phyloP scores from a whole-genome alignment of 768 basidiomycete species.

The Mycena pura region DNA sequence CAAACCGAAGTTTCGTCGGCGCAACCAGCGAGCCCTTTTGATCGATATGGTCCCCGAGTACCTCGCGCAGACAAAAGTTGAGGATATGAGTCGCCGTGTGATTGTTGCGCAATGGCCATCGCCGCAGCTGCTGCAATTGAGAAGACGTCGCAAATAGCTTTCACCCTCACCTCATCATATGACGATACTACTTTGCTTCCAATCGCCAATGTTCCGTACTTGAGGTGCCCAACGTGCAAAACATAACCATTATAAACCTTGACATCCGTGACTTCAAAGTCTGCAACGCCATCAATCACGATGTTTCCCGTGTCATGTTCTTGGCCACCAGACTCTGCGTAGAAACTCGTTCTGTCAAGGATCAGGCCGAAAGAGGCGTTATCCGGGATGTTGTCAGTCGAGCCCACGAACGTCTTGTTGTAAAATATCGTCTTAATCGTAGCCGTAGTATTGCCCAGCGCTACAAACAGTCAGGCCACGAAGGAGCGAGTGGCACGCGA shows the following conservation, averaged over 20 bases:
- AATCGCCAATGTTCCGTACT: conserved; percentile 83
- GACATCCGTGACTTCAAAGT: conserved; percentile 93
- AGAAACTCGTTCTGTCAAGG: conserved; percentile 93
- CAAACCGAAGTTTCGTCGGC: conserved; percentile 94
- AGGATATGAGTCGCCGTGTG: conserved; percentile 99
- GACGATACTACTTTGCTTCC: conserved; percentile 86
- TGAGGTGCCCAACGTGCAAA: conserved; percentile 87
- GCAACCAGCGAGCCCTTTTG: conserved; percentile 98
- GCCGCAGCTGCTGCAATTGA: conserved; percentile 64
- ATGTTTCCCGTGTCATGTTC: conserved; percentile 97
- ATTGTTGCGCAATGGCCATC: conserved; percentile 96
- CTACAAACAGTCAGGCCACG: conserved; percentile 46
- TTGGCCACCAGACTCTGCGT: conserved; percentile 97
- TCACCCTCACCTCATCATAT: conserved; percentile 81
- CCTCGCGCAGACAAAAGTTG: conserved; percentile 91
- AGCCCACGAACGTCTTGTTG: conserved; percentile 73
- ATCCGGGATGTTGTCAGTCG: conserved; percentile 71
- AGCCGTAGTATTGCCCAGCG: conserved; percentile 77
- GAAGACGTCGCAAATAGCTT: background rate
- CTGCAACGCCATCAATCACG: conserved; percentile 87
- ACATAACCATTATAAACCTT: conserved; percentile 97
- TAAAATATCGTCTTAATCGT: conserved; percentile 86
- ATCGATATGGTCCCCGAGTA: conserved; percentile 96
- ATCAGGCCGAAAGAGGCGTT: conserved; percentile 80
- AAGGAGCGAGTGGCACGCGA: background rate